A percentile compares a stretch with the other conserved stretches of the same genome.
phyloP scores from a whole-genome alignment of 208 protist species.

The Wallacemonas rigidus region DNA sequence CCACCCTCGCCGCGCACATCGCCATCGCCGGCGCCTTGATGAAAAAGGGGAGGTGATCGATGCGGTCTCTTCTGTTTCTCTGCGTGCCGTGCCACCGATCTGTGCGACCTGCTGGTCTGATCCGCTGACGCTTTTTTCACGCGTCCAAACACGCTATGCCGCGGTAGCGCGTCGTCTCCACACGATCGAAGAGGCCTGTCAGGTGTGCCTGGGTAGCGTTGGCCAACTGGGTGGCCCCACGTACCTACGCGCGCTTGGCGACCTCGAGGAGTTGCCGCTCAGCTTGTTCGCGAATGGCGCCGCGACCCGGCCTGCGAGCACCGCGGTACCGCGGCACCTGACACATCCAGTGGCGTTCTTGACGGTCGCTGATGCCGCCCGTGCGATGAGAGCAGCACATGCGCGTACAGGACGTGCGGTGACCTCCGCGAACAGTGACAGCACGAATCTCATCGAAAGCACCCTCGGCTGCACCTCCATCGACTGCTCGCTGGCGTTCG shows the following conservation, averaged over 20 bases:
- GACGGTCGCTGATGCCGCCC: not conserved
- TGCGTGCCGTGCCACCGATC: slow-evolving; percentile 33
- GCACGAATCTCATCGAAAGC: not conserved
- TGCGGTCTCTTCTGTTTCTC: not conserved
- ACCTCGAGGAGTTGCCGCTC: slow-evolving; percentile 45
- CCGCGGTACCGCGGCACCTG: slow-evolving; percentile 1
- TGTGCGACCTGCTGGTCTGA: slow-evolving; percentile 50
- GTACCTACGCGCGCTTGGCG: slow-evolving; percentile 12
- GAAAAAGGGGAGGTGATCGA: no score
- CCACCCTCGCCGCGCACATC: not conserved
- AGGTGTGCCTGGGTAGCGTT: slow-evolving; percentile 37
- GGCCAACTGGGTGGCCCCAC: not conserved
- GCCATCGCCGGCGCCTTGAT: no score
- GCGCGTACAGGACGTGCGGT: not conserved
- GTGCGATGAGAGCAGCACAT: not conserved
- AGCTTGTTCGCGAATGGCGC: not conserved
- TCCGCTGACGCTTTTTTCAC: slow-evolving; percentile 23
- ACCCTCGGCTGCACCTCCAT: slow-evolving; percentile 54
- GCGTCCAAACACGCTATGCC: slow-evolving; percentile 26
- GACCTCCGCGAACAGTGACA: not conserved
- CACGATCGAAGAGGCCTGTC: slow-evolving; percentile 29
- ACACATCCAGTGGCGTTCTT: slow-evolving; percentile 12
- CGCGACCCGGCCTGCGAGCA: slow-evolving; percentile 1
- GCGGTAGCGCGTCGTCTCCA: slow-evolving; percentile 24
- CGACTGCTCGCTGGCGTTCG: slow-evolving; percentile 69